Evolutionary conservation across 306 rosid species (phyloP).

Genomic region (Arachis hypogaea): DNA sequence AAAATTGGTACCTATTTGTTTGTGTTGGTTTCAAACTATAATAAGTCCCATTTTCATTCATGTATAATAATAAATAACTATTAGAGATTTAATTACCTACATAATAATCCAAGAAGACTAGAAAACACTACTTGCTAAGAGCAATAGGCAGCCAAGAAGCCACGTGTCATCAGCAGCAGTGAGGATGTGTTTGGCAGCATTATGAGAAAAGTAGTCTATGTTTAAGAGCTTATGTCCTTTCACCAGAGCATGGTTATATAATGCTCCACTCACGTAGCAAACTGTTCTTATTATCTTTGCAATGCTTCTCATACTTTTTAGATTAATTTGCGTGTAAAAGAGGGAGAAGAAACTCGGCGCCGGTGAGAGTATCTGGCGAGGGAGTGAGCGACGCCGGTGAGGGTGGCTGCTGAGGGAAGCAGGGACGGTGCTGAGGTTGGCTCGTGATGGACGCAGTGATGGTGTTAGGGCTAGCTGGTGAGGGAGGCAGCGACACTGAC

Average conservation of each 20-base stretch:
- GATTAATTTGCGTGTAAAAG: conserved; percentile 19
- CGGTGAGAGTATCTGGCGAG: too few species aligned
- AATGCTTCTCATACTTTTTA: conserved; percentile 52
- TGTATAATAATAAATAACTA: neutral
- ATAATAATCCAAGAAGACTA: conserved; percentile 68
- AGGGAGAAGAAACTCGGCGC: too few species aligned
- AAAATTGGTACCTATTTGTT: conserved; percentile 62
- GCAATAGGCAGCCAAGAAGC: conserved; percentile 58
- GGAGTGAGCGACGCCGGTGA: too few species aligned
- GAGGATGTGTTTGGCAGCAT: conserved; percentile 30
- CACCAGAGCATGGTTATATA: conserved; percentile 55
- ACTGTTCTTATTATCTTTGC: conserved; percentile 67
- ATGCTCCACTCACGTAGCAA: conserved; percentile 69
- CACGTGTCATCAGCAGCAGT: conserved; percentile 40
- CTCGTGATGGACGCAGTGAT: too few species aligned
- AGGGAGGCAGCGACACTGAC: too few species aligned
- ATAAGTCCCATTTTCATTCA: conserved; percentile 23
- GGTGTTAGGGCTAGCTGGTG: too few species aligned
- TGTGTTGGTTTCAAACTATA: too few species aligned
- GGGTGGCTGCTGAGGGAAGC: too few species aligned
- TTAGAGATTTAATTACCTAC: conserved; percentile 52
- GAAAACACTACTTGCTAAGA: conserved; percentile 48
- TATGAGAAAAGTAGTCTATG: conserved; percentile 33
- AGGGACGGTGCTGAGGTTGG: too few species aligned
- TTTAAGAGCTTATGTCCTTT: conserved; percentile 70